Base-by-base conservation (phyloP, 306 rosid genomes). In the Glycine soja region DNA sequence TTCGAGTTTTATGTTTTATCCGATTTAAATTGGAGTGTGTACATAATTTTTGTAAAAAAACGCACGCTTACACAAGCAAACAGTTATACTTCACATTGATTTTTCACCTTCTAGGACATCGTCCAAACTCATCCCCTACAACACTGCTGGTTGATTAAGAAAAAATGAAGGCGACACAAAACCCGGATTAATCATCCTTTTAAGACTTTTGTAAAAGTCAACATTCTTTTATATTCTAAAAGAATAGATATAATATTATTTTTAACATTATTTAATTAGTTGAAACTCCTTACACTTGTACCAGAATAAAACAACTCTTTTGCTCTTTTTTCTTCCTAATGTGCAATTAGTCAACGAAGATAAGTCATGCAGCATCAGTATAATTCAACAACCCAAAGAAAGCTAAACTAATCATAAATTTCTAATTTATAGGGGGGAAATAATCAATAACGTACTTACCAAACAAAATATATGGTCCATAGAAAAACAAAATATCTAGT, bases 231-330 rank as follows among this genome's bases (percentile, higher is more conserved):
- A 3, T 59, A 24, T 24, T 24, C 30, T 24, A 24, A 24, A 24
- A 24, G 30, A 24, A 24, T 62, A 12, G 15, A 32, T 62, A 12
- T 32, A 30, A 61, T 32, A 63, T 62, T 32, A 10, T 4, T 11
- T 3, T 63, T 34, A 0, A 12, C 45, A 13, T 63, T 63, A 63
- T 63, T 34, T 67, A 15, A 67, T 3, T 42, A 0, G 72, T 67
- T 42, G 52, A 67, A 67, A 67, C 14, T 67, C 13, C 3, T 9
- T 40, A 4, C 51, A 7, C 13, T 65, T 65, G 50, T 65, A 65
- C 48, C 7, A 65, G 71, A 66, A 66, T n/a, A 15, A 66, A 66
- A 40, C 66, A 40, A 8, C 51, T 40, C n/a, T n/a, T n/a, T n/a
- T 9, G 11, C 8, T 15, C 9, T 42, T 67, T 67, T n/a, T 67